phyloP scores from a whole-genome alignment of 805 yeast species.

The Metschnikowia similis region DNA sequence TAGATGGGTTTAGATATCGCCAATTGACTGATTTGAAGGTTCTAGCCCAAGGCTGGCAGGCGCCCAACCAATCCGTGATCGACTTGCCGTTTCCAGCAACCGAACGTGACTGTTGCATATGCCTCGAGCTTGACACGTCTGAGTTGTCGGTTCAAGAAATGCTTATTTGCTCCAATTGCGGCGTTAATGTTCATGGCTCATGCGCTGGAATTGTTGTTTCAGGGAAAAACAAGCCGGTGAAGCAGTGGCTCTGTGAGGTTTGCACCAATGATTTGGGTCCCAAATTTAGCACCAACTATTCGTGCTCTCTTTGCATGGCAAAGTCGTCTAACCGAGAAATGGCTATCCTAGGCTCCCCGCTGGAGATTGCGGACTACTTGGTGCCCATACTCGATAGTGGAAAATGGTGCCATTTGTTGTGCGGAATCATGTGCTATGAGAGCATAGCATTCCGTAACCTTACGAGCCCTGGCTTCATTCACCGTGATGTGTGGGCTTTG shows the following conservation, averaged over 20 bases:
- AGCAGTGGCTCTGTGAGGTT: slow-evolving; percentile 74
- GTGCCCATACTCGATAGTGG: slow-evolving; percentile 60
- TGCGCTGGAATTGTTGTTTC: slow-evolving; percentile 54
- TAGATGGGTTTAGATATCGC: slow-evolving; percentile 17
- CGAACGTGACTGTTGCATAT: slow-evolving; percentile 49
- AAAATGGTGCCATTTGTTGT: slow-evolving; percentile 73
- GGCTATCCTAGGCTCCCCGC: slow-evolving; percentile 37
- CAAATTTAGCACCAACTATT: slow-evolving; percentile 48
- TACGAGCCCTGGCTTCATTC: slow-evolving; percentile 8
- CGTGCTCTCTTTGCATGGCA: slow-evolving; percentile 63
- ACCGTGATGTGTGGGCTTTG: slow-evolving; percentile 5
- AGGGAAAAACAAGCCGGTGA: slow-evolving; percentile 22
- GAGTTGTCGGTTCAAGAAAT: slow-evolving; percentile 28
- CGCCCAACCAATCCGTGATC: slow-evolving; percentile 11
- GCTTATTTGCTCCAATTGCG: slow-evolving; percentile 61
- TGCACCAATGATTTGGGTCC: slow-evolving; percentile 72
- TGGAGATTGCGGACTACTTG: slow-evolving; percentile 56
- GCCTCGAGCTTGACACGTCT: slow-evolving; percentile 38
- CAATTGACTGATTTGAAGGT: slow-evolving; percentile 27
- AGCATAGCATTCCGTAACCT: slow-evolving; percentile 20
- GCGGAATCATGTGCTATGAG: slow-evolving; percentile 57
- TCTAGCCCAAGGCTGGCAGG: slow-evolving; percentile 11
- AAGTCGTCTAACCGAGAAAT: slow-evolving; percentile 47
- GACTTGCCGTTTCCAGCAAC: slow-evolving; percentile 11
- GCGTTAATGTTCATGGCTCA: slow-evolving; percentile 60